A percentile compares a stretch with the other conserved stretches of the same genome.
These are phyloP conservation scores for Thielaviopsis cerberus DNA, from an alignment of 2,329 filamentous ascomycete species.

Conservation along the genomic window DNA sequence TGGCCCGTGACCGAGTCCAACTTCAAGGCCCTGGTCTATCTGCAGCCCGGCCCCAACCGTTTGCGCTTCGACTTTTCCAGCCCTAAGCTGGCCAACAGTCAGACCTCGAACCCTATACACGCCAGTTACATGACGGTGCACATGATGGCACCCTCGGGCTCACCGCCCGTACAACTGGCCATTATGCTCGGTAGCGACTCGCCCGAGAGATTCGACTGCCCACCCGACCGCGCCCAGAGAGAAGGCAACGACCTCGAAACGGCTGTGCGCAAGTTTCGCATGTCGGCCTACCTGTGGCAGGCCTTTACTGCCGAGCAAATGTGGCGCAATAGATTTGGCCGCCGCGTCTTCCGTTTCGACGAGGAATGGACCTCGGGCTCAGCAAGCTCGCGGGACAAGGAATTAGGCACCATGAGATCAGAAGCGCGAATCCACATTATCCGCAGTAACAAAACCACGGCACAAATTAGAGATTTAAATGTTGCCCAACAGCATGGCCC, in stretches of 20 bases:
- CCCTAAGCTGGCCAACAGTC: constrained; percentile 56
- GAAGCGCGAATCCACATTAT: constrained; percentile 83
- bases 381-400: constrained; percentile 54
- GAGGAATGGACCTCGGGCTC: constrained; percentile 86
- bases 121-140: constrained; percentile 67
- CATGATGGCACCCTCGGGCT: constrained; percentile 60
- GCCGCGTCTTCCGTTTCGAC: constrained; percentile 75
- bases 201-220: constrained; percentile 63
- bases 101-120: constrained; percentile 50
- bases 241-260: constrained; percentile 69
- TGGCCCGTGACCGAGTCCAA: constrained; percentile 83
- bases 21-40: constrained; percentile 79
- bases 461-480: constrained; percentile 62
- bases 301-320: constrained; percentile 94
- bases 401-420: constrained; percentile 58
- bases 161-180: constrained; percentile 74
- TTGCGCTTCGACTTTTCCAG: constrained; percentile 76
- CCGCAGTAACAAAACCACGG: constrained; percentile 63
- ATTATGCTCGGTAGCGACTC: constrained; percentile 81
- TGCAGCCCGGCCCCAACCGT: constrained; percentile 79
- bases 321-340: constrained; percentile 70
- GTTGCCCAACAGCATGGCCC: constrained; percentile 58
- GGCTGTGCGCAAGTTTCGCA: constrained; percentile 77
- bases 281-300: constrained; percentile 93
- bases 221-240: constrained; percentile 52